Evolutionary conservation across 768 basidiomycete genomes (phyloP), one percentile per base, ranked within the genome.

Genomic region (Hygrocybe coccinea): DNA sequence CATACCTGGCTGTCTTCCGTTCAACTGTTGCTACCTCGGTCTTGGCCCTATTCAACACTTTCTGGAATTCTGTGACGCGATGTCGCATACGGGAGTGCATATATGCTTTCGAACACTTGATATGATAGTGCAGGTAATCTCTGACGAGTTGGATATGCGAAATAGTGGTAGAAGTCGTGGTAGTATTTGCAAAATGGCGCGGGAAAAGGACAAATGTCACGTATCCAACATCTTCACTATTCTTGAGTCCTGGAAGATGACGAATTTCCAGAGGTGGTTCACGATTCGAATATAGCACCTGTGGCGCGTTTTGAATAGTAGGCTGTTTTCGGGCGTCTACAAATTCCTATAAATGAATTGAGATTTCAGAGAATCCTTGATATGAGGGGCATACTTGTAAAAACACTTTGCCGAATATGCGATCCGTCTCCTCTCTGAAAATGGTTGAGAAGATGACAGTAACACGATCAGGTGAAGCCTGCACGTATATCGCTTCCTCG

Each of bases 91-190:
- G 80, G 2, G 92, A 95, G 72, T 98, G 95, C 92, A 99, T 95
- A 74, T 99, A 98, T 0, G 95, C 97, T 71, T 97, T 97, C 51
- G 88, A 94, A 68, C 93, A 95, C 65, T 95, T 98, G 80, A 99
- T 97, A 68, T 98, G 95, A 71, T 98, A 98, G 73, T 99, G 97
- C n/a, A 99, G 78, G 67, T 97, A 97, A 71, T 97, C 93, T 54
- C 97, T 84, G 87, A 99, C 98, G 22, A 95, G 77, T 68, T 97
- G 92, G 64, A 98, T 89, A 64, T 92, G 92, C 25, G 93, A 94
- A 67, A 97, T 97, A 12, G 93, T 94, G 37, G 78, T 76, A 2
- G 81, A 76, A 12, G 92, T 89, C 17, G 81, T 76, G 17, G 77
- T 69, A 2, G 83, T 76, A 63, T 85, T 89, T 58, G 81, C 70